A percentile compares a stretch with the other conserved stretches of the same genome.
Conservation (phyloP, 257 asterid genomes). For the Parsonsia alboflavescens region DNA sequence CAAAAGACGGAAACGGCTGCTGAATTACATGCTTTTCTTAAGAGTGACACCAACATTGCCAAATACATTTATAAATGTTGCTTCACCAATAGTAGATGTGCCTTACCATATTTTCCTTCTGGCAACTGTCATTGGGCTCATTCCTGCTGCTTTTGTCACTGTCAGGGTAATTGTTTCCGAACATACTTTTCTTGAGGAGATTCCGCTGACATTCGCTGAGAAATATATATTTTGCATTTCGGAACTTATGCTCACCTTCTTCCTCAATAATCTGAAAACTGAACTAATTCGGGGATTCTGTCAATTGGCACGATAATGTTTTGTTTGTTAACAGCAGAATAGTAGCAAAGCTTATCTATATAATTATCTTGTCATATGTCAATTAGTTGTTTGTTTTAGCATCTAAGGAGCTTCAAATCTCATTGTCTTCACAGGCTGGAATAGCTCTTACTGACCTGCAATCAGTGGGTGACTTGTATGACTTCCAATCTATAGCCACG, state of each 20-base stretch:
- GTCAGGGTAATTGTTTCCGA: conserved; percentile 61
- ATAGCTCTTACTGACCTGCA: conserved; percentile 84
- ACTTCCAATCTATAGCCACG: conserved; percentile 75
- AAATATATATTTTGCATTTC: background rate
- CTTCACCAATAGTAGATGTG: conserved; percentile 92
- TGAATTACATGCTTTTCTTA: conserved; percentile 90
- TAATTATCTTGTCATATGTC: background rate
- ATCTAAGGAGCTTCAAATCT: background rate
- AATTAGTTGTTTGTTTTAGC: background rate
- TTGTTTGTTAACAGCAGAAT: background rate
- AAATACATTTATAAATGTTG: conserved; percentile 84
- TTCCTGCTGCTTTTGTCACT: conserved; percentile 91
- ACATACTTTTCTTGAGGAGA: background rate
- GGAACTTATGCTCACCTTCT: background rate
- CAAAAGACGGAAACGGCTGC: conserved; percentile 60
- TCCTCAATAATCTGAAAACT: background rate
- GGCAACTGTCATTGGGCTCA: conserved; percentile 81
- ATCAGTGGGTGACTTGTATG: conserved; percentile 86
- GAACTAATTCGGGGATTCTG: background rate
- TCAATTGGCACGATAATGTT: background rate
- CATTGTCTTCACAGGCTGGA: conserved; percentile 61
- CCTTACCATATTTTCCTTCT: conserved; percentile 84
- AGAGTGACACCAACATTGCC: conserved; percentile 97
- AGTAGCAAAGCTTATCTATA: background rate
- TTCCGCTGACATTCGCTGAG: background rate